Base-by-base conservation (phyloP, 306 rosid genomes). In the Cyclanthera cordifolia region DNA sequence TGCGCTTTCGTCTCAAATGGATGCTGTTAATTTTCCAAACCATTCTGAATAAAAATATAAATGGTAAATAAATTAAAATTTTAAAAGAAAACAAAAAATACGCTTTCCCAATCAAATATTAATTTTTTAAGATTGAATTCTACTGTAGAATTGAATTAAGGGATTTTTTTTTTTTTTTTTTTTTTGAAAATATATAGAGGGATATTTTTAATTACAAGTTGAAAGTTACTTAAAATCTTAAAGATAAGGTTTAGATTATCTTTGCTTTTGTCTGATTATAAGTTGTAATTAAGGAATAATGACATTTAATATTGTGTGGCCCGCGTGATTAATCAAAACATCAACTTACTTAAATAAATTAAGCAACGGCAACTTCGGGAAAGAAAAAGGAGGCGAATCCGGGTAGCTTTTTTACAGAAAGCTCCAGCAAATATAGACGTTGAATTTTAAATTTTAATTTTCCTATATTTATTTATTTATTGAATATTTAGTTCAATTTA, bases 211-310 rank as follows among this genome's bases (percentile, higher is more conserved):
- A 45, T 45, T 16, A 12, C 49, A 12, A 4, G 49, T 45, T 45
- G 49, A 32, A 4, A 59, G 66, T 32, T 32, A 34, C 23, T 59
- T 9, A 2, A 8, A 58, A 9, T 12, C 65, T 58, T 58, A 58
- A 57, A 58, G 65, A 58, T 58, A 30, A 54, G 17, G 46, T 58
- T 28, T 14, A 5, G 7, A 11, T 6, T 57, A 12, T 11, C 24
- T 23, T 53, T 24, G 60, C 17, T 27, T 63, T 63, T 63, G 69
- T 63, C 69, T 21, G 51, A 63, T 63, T 41, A 63, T 50, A 41
- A 63, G 51, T 41, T 63, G 69, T 63, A 63, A 63, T 63, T 63
- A 41, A 41, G 50, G 51, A 63, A 63, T 41, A 63, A 63, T 63
- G 69, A 63, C 52, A 39, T 5, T n/a, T 59, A 59, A 34, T 59